Percentiles rank a stretch among this genome's conserved stretches.
These are phyloP conservation scores for Plasmodium yoelii DNA, from an alignment of 169 alveolate species.

Conservation along the genomic window DNA sequence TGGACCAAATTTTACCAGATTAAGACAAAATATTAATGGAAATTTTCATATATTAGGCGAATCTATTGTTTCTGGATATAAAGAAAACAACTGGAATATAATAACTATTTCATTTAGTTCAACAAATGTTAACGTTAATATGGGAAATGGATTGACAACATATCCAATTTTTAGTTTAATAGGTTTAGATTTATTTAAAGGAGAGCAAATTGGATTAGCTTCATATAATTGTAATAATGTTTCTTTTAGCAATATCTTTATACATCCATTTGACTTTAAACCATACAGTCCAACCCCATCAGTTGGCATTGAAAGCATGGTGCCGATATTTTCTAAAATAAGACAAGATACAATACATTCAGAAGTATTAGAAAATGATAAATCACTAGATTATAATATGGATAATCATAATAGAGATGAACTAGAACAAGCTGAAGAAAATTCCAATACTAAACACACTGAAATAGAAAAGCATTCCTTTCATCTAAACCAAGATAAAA, in stretches of 20 bases:
- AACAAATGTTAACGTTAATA: conserved; percentile 80
- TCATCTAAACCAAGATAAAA: not conserved
- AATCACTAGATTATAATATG: not conserved
- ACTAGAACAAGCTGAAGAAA: conserved; percentile 13
- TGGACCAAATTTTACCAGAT: conserved; percentile 79
- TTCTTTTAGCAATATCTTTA: conserved; percentile 85
- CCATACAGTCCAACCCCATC: conserved; percentile 64
- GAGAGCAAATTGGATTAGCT: conserved; percentile 86
- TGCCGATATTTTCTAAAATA: conserved; percentile 50
- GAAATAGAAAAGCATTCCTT: conserved; percentile 48
- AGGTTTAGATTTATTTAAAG: conserved; percentile 73
- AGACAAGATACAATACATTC: conserved; percentile 35
- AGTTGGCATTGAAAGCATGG: not conserved
- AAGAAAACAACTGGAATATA: conserved; percentile 81
- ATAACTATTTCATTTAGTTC: conserved; percentile 80
- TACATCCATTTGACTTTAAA: conserved; percentile 81
- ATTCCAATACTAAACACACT: conserved; percentile 27
- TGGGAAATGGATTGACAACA: conserved; percentile 78
- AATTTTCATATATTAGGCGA: conserved; percentile 78
- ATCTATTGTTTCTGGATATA: conserved; percentile 80
- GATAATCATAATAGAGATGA: not conserved
- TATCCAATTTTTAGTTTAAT: conserved; percentile 83
- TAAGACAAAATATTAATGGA: conserved; percentile 84
- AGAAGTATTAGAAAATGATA: conserved; percentile 18
- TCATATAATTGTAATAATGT: conserved; percentile 86